Percentiles rank a stretch among this genome's conserved stretches.
Evolutionary conservation across 2,329 filamentous ascomycete genomes (phyloP).

Genomic region (Ampelomyces quisqualis): DNA sequence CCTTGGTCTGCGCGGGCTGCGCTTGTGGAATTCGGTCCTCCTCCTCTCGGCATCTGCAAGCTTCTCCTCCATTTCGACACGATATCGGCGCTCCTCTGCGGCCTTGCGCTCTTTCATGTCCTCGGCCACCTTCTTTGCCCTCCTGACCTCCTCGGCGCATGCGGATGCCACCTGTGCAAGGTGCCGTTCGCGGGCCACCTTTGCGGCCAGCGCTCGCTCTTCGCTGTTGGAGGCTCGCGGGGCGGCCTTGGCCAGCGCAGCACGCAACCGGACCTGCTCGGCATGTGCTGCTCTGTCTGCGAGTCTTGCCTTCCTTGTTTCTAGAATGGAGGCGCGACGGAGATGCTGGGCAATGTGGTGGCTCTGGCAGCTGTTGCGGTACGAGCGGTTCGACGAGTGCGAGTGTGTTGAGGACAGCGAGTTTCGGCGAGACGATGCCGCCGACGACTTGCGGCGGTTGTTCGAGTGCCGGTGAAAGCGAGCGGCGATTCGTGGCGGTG

Average conservation of each 20-base stretch:
- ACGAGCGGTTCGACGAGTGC: slow-evolving; percentile 63
- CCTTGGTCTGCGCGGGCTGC: slow-evolving; percentile 59
- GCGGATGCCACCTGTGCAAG: slow-evolving; percentile 77
- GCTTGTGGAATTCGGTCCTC: slow-evolving; percentile 55
- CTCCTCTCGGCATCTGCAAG: slow-evolving; percentile 75
- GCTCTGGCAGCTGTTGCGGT: slow-evolving; percentile 63
- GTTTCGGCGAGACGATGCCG: slow-evolving; percentile 75
- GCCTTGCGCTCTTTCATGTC: slow-evolving; percentile 79
- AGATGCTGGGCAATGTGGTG: slow-evolving; percentile 77
- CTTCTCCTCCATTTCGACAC: slow-evolving; percentile 75
- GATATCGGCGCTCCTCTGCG: slow-evolving; percentile 68
- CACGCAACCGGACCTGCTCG: slow-evolving; percentile 76
- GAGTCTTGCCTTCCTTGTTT: slow-evolving; percentile 75
- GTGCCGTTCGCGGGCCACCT: slow-evolving; percentile 76
- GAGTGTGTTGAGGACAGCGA: slow-evolving; percentile 76
- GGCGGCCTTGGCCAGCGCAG: slow-evolving; percentile 70
- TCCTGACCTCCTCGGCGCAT: slow-evolving; percentile 79
- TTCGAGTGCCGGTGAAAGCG: slow-evolving; percentile 70
- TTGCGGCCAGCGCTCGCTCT: slow-evolving; percentile 73
- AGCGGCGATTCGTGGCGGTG: slow-evolving; percentile 74
- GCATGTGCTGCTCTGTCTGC: slow-evolving; percentile 79
- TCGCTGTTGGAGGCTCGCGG: slow-evolving; percentile 68
- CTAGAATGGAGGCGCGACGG: slow-evolving; percentile 76
- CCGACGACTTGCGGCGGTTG: slow-evolving; percentile 70
- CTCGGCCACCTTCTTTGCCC: slow-evolving; percentile 80